Percentiles rank a stretch among this genome's conserved stretches.
phyloP scores from a whole-genome alignment of 2,329 filamentous ascomycete genomes.

The Tricladium varicosporioides region DNA sequence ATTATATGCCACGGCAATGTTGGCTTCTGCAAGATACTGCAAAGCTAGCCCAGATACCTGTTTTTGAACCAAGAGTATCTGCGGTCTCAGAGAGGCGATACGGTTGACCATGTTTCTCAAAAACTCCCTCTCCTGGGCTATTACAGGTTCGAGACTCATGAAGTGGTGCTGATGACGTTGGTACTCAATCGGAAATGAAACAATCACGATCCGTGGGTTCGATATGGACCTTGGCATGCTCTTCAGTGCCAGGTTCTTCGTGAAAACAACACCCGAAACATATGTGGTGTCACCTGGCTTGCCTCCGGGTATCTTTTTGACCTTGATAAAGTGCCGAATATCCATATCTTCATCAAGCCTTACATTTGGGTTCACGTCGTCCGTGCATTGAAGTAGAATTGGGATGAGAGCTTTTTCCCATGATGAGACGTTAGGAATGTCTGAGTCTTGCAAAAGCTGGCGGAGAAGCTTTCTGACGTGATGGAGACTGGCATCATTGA shows the following conservation, averaged over 20 bases:
- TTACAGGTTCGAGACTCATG: conserved; percentile 96
- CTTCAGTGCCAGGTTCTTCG: conserved; percentile 93
- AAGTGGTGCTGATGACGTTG: conserved; percentile 90
- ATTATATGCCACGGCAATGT: conserved; percentile 92
- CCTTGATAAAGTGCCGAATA: conserved; percentile 93
- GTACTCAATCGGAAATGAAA: conserved; percentile 95
- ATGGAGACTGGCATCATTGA: conserved; percentile 82
- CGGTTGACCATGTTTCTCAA: conserved; percentile 87
- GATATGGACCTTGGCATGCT: conserved; percentile 88
- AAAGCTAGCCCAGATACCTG: conserved; percentile 89
- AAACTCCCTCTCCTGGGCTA: conserved; percentile 94
- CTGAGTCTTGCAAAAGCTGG: conserved; percentile 77
- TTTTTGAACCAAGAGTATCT: conserved; percentile 86
- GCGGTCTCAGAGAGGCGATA: conserved; percentile 81
- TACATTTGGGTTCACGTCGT: conserved; percentile 92
- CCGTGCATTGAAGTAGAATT: conserved; percentile 84
- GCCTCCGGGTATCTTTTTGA: conserved; percentile 94
- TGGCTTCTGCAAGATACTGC: conserved; percentile 81
- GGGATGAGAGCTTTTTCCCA: conserved; percentile 93
- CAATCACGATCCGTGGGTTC: conserved; percentile 83
- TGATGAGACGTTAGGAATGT: conserved; percentile 67
- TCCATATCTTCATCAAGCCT: conserved; percentile 92
- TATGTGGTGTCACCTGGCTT: conserved; percentile 91
- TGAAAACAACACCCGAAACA: conserved; percentile 94
- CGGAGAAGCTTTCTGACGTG: conserved; percentile 84